Percentiles rank a stretch among this genome's conserved stretches.
These are phyloP conservation scores for Populus euphratica DNA, from an alignment of 345 rosid genomes.

Conservation along the genomic window DNA sequence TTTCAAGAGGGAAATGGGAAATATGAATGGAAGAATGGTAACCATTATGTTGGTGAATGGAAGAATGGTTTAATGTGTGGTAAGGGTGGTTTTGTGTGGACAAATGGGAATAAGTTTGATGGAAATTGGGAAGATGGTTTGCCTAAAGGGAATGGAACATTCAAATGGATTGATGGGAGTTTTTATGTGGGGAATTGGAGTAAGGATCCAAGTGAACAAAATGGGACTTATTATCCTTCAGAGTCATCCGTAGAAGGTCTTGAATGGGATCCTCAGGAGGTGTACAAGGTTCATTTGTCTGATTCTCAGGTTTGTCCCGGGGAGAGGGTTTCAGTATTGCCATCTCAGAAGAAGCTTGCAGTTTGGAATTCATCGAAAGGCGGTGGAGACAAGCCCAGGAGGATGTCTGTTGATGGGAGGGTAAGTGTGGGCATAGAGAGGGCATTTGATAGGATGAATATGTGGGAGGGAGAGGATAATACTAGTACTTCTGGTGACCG, in stretches of 20 bases:
- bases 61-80: slow-evolving; percentile 65
- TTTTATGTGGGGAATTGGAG: slow-evolving; percentile 87
- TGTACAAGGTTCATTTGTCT: slow-evolving; percentile 39
- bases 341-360: slow-evolving; percentile 82
- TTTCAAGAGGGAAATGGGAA: slow-evolving; percentile 75
- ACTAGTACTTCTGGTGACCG: neutral
- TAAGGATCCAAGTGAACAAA: slow-evolving; percentile 66
- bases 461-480: slow-evolving; percentile 51
- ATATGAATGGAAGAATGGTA: slow-evolving; percentile 65
- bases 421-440: slow-evolving; percentile 74
- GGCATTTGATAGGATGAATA: slow-evolving; percentile 59
- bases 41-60: slow-evolving; percentile 70
- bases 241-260: slow-evolving; percentile 30
- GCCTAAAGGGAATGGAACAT: slow-evolving; percentile 79
- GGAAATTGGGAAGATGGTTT: slow-evolving; percentile 78
- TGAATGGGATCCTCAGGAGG: slow-evolving; percentile 70
- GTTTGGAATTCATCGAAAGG: slow-evolving; percentile 73
- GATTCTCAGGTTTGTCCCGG: slow-evolving; percentile 43
- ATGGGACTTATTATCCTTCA: slow-evolving; percentile 68
- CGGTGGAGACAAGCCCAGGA: slow-evolving; percentile 41
- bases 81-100: slow-evolving; percentile 68
- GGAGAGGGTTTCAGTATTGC: slow-evolving; percentile 67
- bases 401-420: slow-evolving; percentile 82
- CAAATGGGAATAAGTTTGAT: slow-evolving; percentile 57
- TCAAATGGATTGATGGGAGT: slow-evolving; percentile 73